phyloP scores from a whole-genome alignment of 768 basidiomycete genomes.

The Lentinula boryana region DNA sequence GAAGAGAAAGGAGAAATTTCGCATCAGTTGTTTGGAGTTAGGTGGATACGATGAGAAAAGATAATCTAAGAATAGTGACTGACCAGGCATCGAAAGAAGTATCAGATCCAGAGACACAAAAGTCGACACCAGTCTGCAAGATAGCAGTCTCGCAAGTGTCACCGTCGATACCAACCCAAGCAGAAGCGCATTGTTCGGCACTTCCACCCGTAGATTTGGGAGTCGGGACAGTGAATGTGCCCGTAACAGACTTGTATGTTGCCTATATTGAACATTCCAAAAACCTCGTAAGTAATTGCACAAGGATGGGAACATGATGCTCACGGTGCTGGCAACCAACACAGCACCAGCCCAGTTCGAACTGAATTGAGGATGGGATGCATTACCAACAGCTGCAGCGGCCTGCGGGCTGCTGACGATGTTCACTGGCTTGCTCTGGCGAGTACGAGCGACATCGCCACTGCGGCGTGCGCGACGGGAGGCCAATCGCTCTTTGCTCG shows the following conservation, averaged over 20 bases:
- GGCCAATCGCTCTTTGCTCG: background rate
- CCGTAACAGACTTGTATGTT: conserved; percentile 6
- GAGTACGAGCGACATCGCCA: background rate
- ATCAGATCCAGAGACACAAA: background rate
- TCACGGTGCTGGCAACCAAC: conserved; percentile 2
- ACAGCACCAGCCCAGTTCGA: conserved; percentile 6
- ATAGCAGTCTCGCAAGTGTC: conserved; percentile 6
- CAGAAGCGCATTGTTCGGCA: conserved; percentile 2
- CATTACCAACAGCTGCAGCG: background rate
- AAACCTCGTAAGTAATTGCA: background rate
- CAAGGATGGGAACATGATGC: background rate
- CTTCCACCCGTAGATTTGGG: conserved; percentile 2
- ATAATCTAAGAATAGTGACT: background rate
- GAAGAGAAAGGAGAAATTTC: background rate
- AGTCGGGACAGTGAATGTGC: conserved; percentile 7
- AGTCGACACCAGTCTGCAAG: conserved; percentile 9
- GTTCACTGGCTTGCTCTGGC: conserved; percentile 6
- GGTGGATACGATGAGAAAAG: background rate
- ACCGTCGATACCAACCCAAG: conserved; percentile 11
- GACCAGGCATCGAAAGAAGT: conserved; percentile 4
- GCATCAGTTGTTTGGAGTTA: background rate
- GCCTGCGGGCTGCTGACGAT: background rate
- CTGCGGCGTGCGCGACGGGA: conserved; percentile 1
- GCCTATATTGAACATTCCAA: background rate
- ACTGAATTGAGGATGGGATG: conserved; percentile 1